Conservation (phyloP, 495 filamentous ascomycete genomes). For the Xanthoparmelia taractica region DNA sequence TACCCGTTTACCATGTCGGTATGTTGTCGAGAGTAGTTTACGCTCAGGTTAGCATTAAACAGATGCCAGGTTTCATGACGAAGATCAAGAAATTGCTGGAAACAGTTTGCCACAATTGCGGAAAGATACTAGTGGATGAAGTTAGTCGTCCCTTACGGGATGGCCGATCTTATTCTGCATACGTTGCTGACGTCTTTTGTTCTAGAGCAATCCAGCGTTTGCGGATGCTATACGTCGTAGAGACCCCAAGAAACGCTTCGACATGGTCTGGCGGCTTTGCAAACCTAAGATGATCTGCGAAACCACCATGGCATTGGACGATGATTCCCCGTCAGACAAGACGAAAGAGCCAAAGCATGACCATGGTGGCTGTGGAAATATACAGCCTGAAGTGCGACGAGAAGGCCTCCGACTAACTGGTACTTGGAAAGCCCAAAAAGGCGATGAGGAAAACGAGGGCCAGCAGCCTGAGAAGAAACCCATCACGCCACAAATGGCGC, state of each 20-base stretch:
- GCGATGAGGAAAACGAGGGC: slow-evolving; percentile 55
- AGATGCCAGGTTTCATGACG: slow-evolving; percentile 68
- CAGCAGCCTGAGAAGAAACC: slow-evolving; percentile 71
- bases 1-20: slow-evolving; percentile 88
- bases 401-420: slow-evolving; percentile 75
- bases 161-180: slow-evolving; percentile 42
- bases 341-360: slow-evolving; percentile 44
- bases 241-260: slow-evolving; percentile 89
- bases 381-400: slow-evolving; percentile 76
- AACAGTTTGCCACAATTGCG: slow-evolving; percentile 96
- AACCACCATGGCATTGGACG: slow-evolving; percentile 54
- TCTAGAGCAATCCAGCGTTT: slow-evolving; percentile 75
- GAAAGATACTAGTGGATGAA: slow-evolving; percentile 87
- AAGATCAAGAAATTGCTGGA: slow-evolving; percentile 98
- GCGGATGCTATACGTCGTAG: slow-evolving; percentile 69
- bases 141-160: slow-evolving; percentile 66
- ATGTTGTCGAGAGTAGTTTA: slow-evolving; percentile 19
- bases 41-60: slow-evolving; percentile 29
- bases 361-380: slow-evolving; percentile 91
- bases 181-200: slow-evolving; percentile 55
- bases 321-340: slow-evolving; percentile 50
- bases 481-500: slow-evolving; percentile 74
- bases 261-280: slow-evolving; percentile 78
- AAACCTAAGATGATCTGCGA: slow-evolving; percentile 81
- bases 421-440: slow-evolving; percentile 71